Evolutionary conservation across 331 rosid species (phyloP).

Genomic region (Prunus yedoensis): DNA sequence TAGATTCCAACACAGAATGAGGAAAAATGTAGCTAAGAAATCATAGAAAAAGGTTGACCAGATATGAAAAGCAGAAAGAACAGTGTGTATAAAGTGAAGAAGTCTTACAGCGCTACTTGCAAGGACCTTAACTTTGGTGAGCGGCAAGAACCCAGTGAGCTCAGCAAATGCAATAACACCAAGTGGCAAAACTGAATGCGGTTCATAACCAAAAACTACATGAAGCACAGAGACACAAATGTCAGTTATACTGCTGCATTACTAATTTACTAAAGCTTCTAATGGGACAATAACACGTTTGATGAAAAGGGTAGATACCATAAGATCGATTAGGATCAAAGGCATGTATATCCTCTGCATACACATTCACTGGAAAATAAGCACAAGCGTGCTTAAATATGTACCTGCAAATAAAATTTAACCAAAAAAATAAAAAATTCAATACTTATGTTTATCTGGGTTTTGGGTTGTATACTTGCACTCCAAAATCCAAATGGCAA

Average conservation of each 20-base stretch:
- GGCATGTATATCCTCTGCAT: constrained; percentile 69
- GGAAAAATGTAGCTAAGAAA: constrained; percentile 21
- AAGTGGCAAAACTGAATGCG: constrained; percentile 90
- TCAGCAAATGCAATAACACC: constrained; percentile 74
- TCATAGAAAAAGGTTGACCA: constrained; percentile 12
- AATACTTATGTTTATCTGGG: neutral
- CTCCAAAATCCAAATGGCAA: neutral
- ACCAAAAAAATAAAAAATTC: neutral
- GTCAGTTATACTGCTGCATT: neutral
- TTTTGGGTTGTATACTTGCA: too few relatives aligned
- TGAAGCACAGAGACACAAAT: neutral
- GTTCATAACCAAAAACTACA: constrained; percentile 93
- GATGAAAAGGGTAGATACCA: constrained; percentile 43
- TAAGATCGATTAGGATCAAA: constrained; percentile 76
- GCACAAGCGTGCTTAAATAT: constrained; percentile 64
- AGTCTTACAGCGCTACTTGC: constrained; percentile 89
- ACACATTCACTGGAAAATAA: constrained; percentile 77
- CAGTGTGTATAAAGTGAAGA: constrained; percentile 3
- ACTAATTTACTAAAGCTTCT: neutral
- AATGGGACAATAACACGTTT: neutral
- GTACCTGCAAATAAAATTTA: constrained; percentile 45
- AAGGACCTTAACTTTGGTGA: constrained; percentile 73
- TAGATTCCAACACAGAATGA: constrained; percentile 20
- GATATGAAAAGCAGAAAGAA: neutral
- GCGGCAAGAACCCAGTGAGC: constrained; percentile 77